These are phyloP conservation scores for Saccharomycopsis capsularis DNA, from an alignment of 805 yeast genomes.

Conservation along the genomic window DNA sequence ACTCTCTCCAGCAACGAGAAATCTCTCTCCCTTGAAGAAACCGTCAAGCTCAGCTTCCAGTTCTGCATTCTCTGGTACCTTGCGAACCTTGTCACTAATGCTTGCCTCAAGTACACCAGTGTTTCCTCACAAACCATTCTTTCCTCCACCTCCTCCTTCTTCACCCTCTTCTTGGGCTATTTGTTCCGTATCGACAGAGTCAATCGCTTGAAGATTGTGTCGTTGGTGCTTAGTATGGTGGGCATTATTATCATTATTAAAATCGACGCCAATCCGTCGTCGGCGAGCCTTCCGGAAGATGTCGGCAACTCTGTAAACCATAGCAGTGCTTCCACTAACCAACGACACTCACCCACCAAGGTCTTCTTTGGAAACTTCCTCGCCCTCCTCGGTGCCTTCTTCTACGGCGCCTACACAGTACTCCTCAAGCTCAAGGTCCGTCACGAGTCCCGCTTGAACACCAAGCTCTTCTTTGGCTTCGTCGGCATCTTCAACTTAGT, in stretches of 20 bases:
- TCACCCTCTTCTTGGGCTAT: constrained; percentile 80
- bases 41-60: constrained; percentile 66
- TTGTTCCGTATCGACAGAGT: constrained; percentile 64
- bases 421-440: constrained; percentile 66
- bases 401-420: constrained; percentile 88
- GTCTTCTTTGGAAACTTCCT: constrained; percentile 60
- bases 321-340: not conserved
- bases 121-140: constrained; percentile 93
- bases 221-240: constrained; percentile 60
- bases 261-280: constrained; percentile 42
- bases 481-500: constrained; percentile 81
- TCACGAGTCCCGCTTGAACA: constrained; percentile 70
- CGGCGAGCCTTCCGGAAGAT: constrained; percentile 7
- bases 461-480: constrained; percentile 87
- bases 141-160: constrained; percentile 87
- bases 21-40: constrained; percentile 47
- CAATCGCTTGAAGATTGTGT: constrained; percentile 56
- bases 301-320: not conserved
- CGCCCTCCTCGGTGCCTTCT: constrained; percentile 79
- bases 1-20: too few relatives aligned
- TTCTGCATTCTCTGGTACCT: constrained; percentile 86
- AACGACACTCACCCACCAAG: not conserved
- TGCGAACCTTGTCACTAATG: constrained; percentile 85
- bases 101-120: constrained; percentile 78
- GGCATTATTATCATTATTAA: constrained; percentile 80